These are phyloP conservation scores for Hippophae gyantsensis DNA, from an alignment of 306 rosid species.

Conservation along the genomic window DNA sequence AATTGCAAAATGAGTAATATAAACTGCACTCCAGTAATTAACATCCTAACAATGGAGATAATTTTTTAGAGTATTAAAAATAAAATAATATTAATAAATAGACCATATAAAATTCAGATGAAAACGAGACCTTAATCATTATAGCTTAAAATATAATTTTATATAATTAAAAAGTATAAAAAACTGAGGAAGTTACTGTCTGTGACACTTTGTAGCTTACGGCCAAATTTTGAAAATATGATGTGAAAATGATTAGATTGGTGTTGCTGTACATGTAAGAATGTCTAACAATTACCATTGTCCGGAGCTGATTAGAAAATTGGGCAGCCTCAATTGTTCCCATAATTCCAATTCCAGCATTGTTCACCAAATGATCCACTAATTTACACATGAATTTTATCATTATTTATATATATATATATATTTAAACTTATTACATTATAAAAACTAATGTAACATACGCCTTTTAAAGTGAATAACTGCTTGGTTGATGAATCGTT, in stretches of 20 bases:
- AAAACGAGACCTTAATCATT: background rate
- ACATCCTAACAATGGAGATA: slow-evolving; percentile 8
- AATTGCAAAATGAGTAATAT: slow-evolving; percentile 9
- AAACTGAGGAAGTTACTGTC: too few relatives aligned
- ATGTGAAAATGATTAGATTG: too few relatives aligned
- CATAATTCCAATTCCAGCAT: slow-evolving; percentile 30
- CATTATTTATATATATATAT: background rate
- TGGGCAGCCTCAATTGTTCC: slow-evolving; percentile 29
- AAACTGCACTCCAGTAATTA: slow-evolving; percentile 9
- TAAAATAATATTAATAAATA: too few relatives aligned
- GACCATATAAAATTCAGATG: background rate
- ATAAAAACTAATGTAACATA: background rate
- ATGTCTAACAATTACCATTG: slow-evolving; percentile 42
- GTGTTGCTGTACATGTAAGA: too few relatives aligned
- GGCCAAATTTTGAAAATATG: too few relatives aligned
- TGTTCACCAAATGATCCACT: slow-evolving; percentile 63
- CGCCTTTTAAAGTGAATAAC: slow-evolving; percentile 21
- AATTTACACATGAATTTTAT: background rate
- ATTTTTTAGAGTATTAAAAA: too few relatives aligned
- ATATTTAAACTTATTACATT: background rate
- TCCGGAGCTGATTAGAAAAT: slow-evolving; percentile 24
- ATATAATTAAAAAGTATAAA: background rate
- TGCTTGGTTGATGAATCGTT: slow-evolving; percentile 36
- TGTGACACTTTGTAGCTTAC: too few relatives aligned
- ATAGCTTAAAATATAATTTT: too few relatives aligned